Evolutionary conservation across 1,284 basidiomycete species (phyloP), one percentile per base, ranked within the genome.

Genomic region (Fomitopsis pinicola): DNA sequence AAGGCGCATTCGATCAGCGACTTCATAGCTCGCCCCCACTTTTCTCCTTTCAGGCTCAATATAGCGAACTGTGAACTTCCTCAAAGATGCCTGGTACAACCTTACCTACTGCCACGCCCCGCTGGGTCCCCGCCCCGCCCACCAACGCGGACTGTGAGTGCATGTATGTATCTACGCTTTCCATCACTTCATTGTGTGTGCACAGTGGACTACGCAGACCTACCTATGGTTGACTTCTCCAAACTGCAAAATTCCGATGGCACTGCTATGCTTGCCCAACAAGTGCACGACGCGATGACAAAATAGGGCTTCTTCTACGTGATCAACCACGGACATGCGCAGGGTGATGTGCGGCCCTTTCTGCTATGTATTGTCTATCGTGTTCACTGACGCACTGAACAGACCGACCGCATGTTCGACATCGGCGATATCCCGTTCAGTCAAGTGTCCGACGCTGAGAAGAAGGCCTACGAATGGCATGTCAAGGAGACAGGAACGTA

Each of bases 191-290:
- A 19, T 19, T 30, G 2, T n/a, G 38, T 6, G 35, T 2, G 6
- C 28, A 22, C 54, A 88, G 87, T 88, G 72, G 82, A 88, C 55
- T 89, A 85, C 76, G 89, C 86, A 0, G 82, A 89, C 55, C 78
- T 91, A 22, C 79, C 85, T 12, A 78, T 83, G 59, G 81, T 92
- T 60, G 89, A 91, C 68, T 73, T 91, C 15, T 77, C 84, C 36
- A 80, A 81, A 60, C 76, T 78, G 35, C 66, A 69, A 14, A 85
- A 77, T 0, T 71, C 74, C 0, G 81, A 83, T 61, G 84, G 80
- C 2, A 79, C 81, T 35, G 69, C 69, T 1, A 72, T 76, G 57
- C 77, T 89, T 2, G 81, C 82, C 0, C 67, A 72, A 17, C 77
- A 82, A 68, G 76, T 86, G 15, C 79, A 80, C 46, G 76, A 85